Evolutionary conservation across 129 eudicot genomes (phyloP), one percentile per base, ranked within the genome.

Genomic region (Flaveria sonorensis): DNA sequence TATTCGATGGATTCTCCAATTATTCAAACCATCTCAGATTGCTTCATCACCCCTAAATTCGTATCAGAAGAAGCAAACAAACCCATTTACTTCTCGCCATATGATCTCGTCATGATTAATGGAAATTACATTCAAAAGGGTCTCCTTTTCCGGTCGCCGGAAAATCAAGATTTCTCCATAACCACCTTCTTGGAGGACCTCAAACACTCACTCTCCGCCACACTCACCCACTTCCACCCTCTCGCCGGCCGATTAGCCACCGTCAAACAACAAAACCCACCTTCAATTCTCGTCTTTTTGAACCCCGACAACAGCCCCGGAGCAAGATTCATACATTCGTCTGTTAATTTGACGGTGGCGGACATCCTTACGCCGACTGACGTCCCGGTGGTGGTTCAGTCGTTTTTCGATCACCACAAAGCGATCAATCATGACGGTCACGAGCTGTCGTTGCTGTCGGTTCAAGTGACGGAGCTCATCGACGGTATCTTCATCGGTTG

Each of bases 201-300:
- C 56, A 83, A 84, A 53, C 21, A 81, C 19, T 78, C 90, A 0
- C 90, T 88, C 7, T 78, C 90, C 19, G 56, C 39, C 18, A 84
- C 93, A 28, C 88, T 88, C 6, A 66, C 53, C 43, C 85, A 83
- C 73, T 88, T 86, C 79, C 72, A 81, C 72, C 90, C 88, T 0
- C 80, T 88, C 16, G 88, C 93, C 14, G 90, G 84, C 48, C 90
- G 87, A 12, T 68, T 88, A 1, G 74, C 81, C 10, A 86, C 90
- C 2, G 26, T n/a, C 3, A 53, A 76, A 57, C 76, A 89, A 30
- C 61, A 77, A 46, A 67, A 84, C 7, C 88, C 85, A 4, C 86
- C 68, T 56, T 73, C 77, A 19, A 11, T 57, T 0, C 12, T 12
- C 43, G 4, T 73, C 77, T 56, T 73, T 43, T 0, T 73, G 8